Evolutionary conservation across 345 rosid species (phyloP).

Genomic region (Acer yangbiense): DNA sequence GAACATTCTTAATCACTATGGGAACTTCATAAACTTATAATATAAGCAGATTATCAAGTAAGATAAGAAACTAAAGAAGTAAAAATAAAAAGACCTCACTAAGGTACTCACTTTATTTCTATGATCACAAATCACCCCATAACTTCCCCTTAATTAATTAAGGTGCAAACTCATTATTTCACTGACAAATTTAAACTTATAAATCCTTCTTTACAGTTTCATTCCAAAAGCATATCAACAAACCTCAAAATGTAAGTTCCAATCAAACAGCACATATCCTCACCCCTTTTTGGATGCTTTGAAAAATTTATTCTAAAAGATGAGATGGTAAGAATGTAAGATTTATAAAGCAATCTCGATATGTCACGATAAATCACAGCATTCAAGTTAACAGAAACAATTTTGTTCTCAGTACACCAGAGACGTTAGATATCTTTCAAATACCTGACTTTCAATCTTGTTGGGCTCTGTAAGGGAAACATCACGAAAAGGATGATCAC

Average conservation of each 20-base stretch:
- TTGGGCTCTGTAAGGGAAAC: slow-evolving; percentile 40
- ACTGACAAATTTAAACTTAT: background rate
- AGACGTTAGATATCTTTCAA: background rate
- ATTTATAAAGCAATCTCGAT: background rate
- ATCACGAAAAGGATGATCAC: slow-evolving; percentile 47
- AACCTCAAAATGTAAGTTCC: background rate
- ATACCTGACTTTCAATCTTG: slow-evolving; percentile 58
- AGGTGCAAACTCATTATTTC: background rate
- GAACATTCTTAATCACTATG: background rate
- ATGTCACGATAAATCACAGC: slow-evolving; percentile 11
- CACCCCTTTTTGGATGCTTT: background rate
- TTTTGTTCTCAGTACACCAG: background rate
- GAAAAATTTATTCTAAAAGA: background rate
- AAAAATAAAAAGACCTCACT: background rate
- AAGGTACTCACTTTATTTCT: background rate
- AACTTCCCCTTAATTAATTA: background rate
- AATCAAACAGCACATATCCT: background rate
- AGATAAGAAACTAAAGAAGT: background rate
- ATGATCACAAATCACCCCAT: background rate
- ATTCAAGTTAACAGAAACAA: slow-evolving; percentile 4
- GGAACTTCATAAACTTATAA: background rate
- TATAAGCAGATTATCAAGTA: background rate
- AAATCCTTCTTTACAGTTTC: background rate
- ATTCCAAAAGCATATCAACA: background rate
- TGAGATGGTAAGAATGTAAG: background rate